These are phyloP conservation scores for Soucietia sequanensis DNA, from an alignment of 805 yeast genomes.

Conservation along the genomic window DNA sequence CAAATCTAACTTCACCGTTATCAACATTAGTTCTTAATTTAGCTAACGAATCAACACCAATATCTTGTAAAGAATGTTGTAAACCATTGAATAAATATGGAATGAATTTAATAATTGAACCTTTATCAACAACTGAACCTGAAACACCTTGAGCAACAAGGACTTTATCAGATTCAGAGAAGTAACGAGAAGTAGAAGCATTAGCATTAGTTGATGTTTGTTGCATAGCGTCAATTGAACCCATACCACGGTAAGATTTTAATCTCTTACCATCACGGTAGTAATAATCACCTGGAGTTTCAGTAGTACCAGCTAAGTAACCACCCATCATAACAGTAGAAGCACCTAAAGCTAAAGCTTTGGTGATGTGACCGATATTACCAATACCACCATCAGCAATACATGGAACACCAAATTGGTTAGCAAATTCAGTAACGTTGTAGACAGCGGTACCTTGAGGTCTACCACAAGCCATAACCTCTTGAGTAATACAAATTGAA, in stretches of 20 bases:
- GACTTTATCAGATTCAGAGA: conserved; percentile 92
- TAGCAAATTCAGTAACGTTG: conserved; percentile 90
- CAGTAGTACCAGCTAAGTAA: conserved; percentile 96
- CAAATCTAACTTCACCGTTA: conserved; percentile 80
- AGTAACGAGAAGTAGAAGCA: conserved; percentile 97
- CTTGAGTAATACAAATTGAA: conserved; percentile 98
- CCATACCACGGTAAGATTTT: conserved; percentile 99
- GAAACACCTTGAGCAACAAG: conserved; percentile 99
- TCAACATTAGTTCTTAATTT: conserved; percentile 65
- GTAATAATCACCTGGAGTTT: conserved; percentile 97
- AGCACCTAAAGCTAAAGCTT: conserved; percentile 96
- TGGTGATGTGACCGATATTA: conserved; percentile 97
- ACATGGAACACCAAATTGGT: conserved; percentile 95
- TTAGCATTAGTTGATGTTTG: conserved; percentile 83
- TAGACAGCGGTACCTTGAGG: conserved; percentile 99
- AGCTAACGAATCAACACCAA: conserved; percentile 72
- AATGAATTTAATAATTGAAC: conserved; percentile 87
- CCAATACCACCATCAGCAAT: conserved; percentile 99
- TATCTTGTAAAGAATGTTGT: conserved; percentile 98
- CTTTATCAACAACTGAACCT: conserved; percentile 96
- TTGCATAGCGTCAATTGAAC: conserved; percentile 98
- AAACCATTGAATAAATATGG: conserved; percentile 94
- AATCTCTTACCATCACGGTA: conserved; percentile 98
- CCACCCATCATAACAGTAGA: conserved; percentile 99
- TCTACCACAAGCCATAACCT: conserved; percentile 99